Percentiles rank a stretch among this genome's conserved stretches.
These are phyloP conservation scores for Trichomonas tenax DNA, from an alignment of 208 protist species.

Conservation along the genomic window DNA sequence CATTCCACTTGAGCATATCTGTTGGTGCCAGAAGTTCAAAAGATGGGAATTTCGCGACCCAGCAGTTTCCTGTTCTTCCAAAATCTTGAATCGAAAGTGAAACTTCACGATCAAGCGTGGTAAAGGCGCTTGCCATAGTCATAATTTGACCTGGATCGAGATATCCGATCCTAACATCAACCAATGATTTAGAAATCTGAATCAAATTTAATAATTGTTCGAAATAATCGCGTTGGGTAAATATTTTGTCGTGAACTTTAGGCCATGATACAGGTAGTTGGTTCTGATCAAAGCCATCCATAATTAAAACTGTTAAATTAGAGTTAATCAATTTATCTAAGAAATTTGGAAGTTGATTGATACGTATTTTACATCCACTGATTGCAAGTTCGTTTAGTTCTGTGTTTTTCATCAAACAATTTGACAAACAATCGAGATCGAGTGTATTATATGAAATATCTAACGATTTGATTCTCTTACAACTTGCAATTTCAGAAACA, in stretches of 20 bases:
- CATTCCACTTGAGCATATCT: not conserved
- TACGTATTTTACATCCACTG: not conserved
- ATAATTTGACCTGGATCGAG: not conserved
- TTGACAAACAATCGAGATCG: not conserved
- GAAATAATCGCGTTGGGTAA: not conserved
- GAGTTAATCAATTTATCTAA: not conserved
- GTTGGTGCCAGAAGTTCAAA: not conserved
- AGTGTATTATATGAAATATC: not conserved
- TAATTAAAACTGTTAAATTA: not conserved
- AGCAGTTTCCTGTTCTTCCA: not conserved
- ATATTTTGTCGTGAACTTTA: not conserved
- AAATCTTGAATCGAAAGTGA: conserved; percentile 1
- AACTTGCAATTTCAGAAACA: not conserved
- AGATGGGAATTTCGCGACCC: not conserved
- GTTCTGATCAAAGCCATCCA: not conserved
- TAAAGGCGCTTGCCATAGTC: not conserved
- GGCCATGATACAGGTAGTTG: not conserved
- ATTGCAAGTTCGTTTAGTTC: not conserved
- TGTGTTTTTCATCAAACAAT: not conserved
- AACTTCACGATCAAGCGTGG: not conserved
- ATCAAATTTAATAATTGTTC: not conserved
- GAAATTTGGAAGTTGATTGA: not conserved
- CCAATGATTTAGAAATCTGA: not conserved
- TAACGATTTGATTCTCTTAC: not conserved
- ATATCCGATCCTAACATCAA: not conserved